phyloP scores from a whole-genome alignment of 1,284 basidiomycete genomes.

The Termitomyces sp. region DNA sequence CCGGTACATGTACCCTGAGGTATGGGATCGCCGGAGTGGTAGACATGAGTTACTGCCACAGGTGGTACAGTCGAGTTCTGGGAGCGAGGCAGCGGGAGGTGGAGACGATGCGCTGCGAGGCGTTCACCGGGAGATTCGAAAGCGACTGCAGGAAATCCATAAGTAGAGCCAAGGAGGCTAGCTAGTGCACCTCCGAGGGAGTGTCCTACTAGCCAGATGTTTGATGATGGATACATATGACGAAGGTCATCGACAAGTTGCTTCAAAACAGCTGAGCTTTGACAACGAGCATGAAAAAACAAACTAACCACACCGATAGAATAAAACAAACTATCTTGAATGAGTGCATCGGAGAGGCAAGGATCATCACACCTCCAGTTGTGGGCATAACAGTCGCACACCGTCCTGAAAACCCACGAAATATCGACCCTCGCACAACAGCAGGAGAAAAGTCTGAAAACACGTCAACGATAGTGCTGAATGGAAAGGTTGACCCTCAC shows the following conservation, averaged over 20 bases:
- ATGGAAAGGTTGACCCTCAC: conserved; percentile 17
- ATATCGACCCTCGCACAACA: conserved; percentile 94
- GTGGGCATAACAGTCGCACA: conserved; percentile 85
- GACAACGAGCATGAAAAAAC: neutral
- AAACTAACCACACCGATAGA: conserved; percentile 68
- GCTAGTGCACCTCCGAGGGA: conserved; percentile 87
- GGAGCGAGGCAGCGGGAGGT: conserved; percentile 63
- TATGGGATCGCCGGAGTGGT: conserved; percentile 80
- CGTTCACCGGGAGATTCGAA: conserved; percentile 43
- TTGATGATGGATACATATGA: conserved; percentile 76
- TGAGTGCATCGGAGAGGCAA: conserved; percentile 81
- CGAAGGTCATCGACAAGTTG: conserved; percentile 80
- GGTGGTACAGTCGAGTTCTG: conserved; percentile 17
- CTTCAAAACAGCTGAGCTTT: conserved; percentile 27
- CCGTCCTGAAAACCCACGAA: conserved; percentile 77
- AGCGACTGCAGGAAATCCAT: conserved; percentile 89
- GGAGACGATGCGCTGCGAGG: conserved; percentile 56
- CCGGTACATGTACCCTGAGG: conserved; percentile 76
- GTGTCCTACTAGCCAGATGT: conserved; percentile 91
- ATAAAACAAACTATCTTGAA: conserved; percentile 91
- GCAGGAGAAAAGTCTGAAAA: conserved; percentile 78
- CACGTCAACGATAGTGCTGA: neutral
- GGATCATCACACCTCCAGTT: conserved; percentile 74
- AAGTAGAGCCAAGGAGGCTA: conserved; percentile 85
- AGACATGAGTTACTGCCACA: conserved; percentile 66